phyloP scores from a whole-genome alignment of 257 asterid species.

The Mitragyna speciosa region DNA sequence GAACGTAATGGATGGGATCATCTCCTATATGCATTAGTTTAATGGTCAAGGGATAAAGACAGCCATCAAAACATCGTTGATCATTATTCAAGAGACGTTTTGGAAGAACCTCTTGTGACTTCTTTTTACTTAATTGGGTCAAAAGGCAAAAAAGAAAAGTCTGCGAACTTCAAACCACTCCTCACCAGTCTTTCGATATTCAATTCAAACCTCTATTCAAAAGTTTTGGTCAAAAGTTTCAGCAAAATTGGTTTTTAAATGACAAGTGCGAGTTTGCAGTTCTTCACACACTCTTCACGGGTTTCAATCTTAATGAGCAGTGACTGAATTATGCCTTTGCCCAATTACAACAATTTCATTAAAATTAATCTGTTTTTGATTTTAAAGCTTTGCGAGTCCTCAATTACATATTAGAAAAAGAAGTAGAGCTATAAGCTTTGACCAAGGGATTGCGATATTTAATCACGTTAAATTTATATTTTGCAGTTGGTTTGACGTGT shows the following conservation, averaged over 20 bases:
- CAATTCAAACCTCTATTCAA: neutral
- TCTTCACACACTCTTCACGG: neutral
- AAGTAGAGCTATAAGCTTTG: too few species aligned
- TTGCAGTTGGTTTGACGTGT: too few species aligned
- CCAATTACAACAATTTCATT: neutral
- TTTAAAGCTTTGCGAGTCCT: neutral
- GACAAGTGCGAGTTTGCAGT: neutral
- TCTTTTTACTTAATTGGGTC: neutral
- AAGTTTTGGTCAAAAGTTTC: conserved; percentile 15
- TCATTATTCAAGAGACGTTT: neutral
- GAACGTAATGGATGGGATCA: neutral
- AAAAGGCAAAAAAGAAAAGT: conserved; percentile 7
- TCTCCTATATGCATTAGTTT: neutral
- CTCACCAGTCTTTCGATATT: neutral
- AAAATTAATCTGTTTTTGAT: too few species aligned
- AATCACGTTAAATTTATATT: too few species aligned
- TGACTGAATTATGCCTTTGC: neutral
- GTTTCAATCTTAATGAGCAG: neutral
- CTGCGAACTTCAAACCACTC: neutral
- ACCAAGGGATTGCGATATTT: too few species aligned
- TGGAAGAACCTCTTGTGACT: too few species aligned
- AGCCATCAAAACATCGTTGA: neutral
- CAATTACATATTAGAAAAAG: too few species aligned
- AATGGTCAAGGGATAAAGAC: conserved; percentile 7
- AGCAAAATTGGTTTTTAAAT: neutral